Evolutionary conservation across 140 eudicot species (phyloP), one percentile per base, ranked within the genome.

Genomic region (Anethum foeniculum): DNA sequence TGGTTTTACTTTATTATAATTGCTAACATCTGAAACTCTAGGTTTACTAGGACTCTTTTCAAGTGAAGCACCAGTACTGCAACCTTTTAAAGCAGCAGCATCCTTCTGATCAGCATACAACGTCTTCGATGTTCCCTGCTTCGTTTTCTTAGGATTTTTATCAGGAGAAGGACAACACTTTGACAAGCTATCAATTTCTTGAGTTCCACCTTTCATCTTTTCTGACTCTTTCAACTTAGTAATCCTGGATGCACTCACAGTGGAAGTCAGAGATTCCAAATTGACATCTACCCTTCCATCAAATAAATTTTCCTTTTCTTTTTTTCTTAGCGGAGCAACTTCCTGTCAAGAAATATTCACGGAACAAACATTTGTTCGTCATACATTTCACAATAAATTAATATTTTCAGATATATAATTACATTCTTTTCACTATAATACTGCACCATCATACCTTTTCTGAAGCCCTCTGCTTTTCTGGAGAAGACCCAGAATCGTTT

Each of bases 271-370:
- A 32, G 72, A 64, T 21, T 74, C 77, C 64, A 48, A 15, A 28
- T 48, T 28, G 79, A 75, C 58, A 81, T 88, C 87, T 9, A 83
- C 58, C 62, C 85, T 80, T 36, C 88, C 95, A 80, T 89, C 92
- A 82, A 87, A 78, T 16, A 85, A 79, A 88, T 94, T 94, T 84
- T 92, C 98, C 82, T 91, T 94, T 73, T 89, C 92, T n/a, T 67
- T 79, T 62, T 87, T 90, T 82, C 81, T 83, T 12, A 97, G 86
- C 72, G 91, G 90, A 39, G 83, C 85, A 49, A 67, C 41, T 67
- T 76, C 95, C 96, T 91, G 85, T 44, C 47, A 28, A 87, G 5
- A 32, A 60, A 75, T 15, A 72, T 28, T 15, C 21, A 72, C 12
- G 60, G 25, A 30, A 14, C 25, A 12, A 68, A 48, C 8, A 28